Percentiles rank a stretch among this genome's conserved stretches.
Evolutionary conservation across 106 monocot genomes (phyloP).

Genomic region (Phalaenopsis equestris): DNA sequence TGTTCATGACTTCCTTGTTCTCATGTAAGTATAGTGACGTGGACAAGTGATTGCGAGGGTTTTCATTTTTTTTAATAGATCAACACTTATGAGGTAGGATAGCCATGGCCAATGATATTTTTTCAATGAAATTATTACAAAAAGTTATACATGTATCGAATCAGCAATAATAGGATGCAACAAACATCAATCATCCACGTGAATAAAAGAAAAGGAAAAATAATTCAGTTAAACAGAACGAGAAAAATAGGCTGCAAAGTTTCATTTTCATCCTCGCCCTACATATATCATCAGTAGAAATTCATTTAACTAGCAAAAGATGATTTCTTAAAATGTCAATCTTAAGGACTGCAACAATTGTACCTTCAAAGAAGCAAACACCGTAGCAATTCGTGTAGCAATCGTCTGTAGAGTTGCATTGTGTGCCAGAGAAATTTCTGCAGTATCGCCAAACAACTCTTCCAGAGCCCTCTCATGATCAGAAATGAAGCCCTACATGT

Average conservation of each 20-base stretch:
- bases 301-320: not conserved
- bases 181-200: too few relatives aligned
- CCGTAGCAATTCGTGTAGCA: constrained; percentile 89
- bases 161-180: too few relatives aligned
- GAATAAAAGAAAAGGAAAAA: not conserved
- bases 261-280: not conserved
- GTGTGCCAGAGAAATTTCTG: constrained; percentile 69
- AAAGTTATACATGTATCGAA: too few relatives aligned
- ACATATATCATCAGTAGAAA: not conserved
- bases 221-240: not conserved
- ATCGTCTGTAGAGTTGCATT: constrained; percentile 76
- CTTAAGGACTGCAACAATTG: not conserved
- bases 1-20: too few relatives aligned
- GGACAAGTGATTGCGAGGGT: too few relatives aligned
- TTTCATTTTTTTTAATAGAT: too few relatives aligned
- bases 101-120: not conserved
- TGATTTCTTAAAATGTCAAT: constrained; percentile 6
- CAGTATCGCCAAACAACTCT: constrained; percentile 92
- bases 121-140: too few relatives aligned
- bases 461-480: constrained; percentile 94
- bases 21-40: too few relatives aligned
- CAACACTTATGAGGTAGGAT: not conserved
- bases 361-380: constrained; percentile 92
- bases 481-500: constrained; percentile 73
- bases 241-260: not conserved